Evolutionary conservation across 768 basidiomycete species (phyloP).

Genomic region (Cystobasidium onofrii): DNA sequence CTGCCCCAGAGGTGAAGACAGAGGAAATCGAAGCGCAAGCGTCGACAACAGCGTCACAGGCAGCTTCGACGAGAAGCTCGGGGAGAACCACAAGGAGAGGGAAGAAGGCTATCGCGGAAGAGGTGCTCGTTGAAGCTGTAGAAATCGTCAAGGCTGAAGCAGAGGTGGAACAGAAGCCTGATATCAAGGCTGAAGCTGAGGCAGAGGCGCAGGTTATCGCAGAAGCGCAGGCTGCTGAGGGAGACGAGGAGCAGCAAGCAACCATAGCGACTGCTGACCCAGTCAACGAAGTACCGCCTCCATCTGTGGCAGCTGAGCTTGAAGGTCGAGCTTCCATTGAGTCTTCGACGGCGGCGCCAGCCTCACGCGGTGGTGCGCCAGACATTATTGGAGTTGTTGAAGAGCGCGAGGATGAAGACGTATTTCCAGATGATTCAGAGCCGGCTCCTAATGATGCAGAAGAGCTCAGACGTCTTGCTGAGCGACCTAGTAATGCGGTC

Average conservation of each 20-base stretch:
- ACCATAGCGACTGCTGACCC: background rate
- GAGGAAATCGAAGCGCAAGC: background rate
- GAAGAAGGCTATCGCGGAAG: background rate
- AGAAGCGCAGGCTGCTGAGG: background rate
- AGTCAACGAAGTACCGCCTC: background rate
- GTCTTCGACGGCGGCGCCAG: background rate
- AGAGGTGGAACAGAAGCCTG: background rate
- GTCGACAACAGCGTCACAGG: background rate
- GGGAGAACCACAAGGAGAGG: background rate
- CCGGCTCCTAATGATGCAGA: conserved; percentile 6
- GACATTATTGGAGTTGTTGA: conserved; percentile 28
- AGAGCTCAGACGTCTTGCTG: background rate
- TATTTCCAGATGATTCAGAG: conserved; percentile 8
- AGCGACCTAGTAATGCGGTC: background rate
- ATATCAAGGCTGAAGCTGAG: background rate
- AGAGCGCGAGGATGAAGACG: conserved; percentile 23
- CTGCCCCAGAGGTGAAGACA: background rate
- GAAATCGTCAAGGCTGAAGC: background rate
- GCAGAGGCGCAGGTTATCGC: background rate
- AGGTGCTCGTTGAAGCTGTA: background rate
- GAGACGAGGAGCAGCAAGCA: background rate
- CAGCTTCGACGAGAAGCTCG: background rate
- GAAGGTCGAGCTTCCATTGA: background rate
- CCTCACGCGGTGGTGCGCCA: background rate
- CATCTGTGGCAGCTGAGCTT: background rate